Base-by-base conservation (phyloP, 345 rosid genomes). In the Boechera divaricarpa region DNA sequence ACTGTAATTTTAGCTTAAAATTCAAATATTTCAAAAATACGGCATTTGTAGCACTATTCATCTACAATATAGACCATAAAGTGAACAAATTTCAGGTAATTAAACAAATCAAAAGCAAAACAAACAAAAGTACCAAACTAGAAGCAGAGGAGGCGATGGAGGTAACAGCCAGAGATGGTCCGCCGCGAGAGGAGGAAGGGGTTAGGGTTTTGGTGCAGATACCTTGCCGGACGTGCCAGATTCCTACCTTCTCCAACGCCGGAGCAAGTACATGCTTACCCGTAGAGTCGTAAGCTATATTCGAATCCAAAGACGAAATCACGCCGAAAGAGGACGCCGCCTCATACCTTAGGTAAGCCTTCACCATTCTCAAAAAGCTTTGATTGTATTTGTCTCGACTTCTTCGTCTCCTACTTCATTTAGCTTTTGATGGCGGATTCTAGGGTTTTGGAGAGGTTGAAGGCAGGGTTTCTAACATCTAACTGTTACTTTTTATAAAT, bases 181-280 rank as follows among this genome's bases (percentile, higher is more conserved):
- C 91, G 24, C 83, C 82, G 55, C 86, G 87, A 21, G 89, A 82
- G 41, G 86, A 26, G 38, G 90, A 74, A 75, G 94, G 90, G n/a
- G 65, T 31, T 44, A 92, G 87, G 79, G 88, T 80, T 83, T 80
- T 87, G 72, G 77, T 72, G 89, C 97, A 89, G 69, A 90, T 70
- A 70, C 97, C 97, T 86, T 89, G 94, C 0, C 98, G 97, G 49
- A 89, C 93, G 61, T 95, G 96, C 99, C 99, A 95, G 60, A 92
- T 85, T 2, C 90, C 93, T 45, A 95, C 79, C 48, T 86, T 88
- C 85, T 95, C 98, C 55, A 92, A 91, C 3, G 98, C 93, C 36
- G 98, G 87, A 71, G 94, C 86, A 29, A 93, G 73, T 11, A 95
- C 78, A 82, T 89, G 86, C 80, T 87, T 87, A 21, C 97, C 92